Base-by-base conservation (phyloP, 306 rosid genomes). In the Ziziphus jujuba region DNA sequence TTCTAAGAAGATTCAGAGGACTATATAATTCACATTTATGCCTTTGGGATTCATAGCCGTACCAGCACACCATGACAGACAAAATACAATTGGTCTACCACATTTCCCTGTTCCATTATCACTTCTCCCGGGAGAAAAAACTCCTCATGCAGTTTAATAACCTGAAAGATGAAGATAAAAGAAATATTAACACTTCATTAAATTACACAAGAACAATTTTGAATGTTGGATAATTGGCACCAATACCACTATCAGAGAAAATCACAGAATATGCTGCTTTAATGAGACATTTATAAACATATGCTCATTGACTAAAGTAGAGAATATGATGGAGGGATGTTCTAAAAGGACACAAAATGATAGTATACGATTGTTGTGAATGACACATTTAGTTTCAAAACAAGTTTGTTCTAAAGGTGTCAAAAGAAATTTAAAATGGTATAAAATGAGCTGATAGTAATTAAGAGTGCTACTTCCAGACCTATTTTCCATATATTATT, bases 81-180 rank as follows among this genome's bases (percentile, higher is more conserved):
- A 73, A 93, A 90, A 77, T 93, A 93, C 51, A 93, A 87, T 83
- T 93, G 99, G 83, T 90, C 99, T 22, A 93, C 91, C 15, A 72
- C 99, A 54, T 83, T 85, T 77, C 96, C 99, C 69, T 86, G 95
- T 66, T 93, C 95, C 92, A 90, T 72, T 67, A 93, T 72, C 75
- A 88, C 89, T 80, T 93, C 97, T 66, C 99, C 97, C 6, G 97
- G 97, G 56, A 93, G 95, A 77, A 90, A 93, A 79, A 93, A 93
- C 75, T 93, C 99, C 81, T 93, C 99, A 51, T 93, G 97, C 55
- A 90, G 77, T 81, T 75, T 87, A 47, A 77, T 88, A 73, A 85
- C 96, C 99, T 93, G 82, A 69, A 75, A 67, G 57, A 76, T 56
- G 22, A 73, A 71, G 70, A 62, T 15, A 56, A 58, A 21, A 70